These are phyloP conservation scores for Cystobasidium slooffiae DNA, from an alignment of 1,284 basidiomycete species.

Conservation along the genomic window DNA sequence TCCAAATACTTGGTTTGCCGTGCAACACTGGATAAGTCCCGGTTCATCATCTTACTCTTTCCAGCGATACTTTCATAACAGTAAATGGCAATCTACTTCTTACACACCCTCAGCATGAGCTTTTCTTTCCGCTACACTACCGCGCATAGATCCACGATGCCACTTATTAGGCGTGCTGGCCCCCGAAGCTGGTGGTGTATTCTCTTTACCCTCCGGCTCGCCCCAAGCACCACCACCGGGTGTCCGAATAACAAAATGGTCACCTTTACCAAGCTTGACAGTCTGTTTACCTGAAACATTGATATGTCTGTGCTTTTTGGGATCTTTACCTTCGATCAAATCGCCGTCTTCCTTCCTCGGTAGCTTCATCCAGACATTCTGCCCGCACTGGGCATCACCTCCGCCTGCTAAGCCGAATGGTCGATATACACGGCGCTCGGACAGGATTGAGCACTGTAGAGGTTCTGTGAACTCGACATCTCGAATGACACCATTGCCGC, in stretches of 20 bases:
- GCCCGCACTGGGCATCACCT: slow-evolving; percentile 71
- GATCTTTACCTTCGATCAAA: slow-evolving; percentile 40
- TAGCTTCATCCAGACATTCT: slow-evolving; percentile 88
- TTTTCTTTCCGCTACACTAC: slow-evolving; percentile 37
- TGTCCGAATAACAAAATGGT: slow-evolving; percentile 79
- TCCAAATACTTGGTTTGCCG: neutral
- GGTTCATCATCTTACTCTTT: no score
- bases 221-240: slow-evolving; percentile 95
- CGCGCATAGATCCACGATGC: slow-evolving; percentile 21
- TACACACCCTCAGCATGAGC: slow-evolving; percentile 38
- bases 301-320: slow-evolving; percentile 64
- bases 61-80: neutral
- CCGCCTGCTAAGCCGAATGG: slow-evolving; percentile 93
- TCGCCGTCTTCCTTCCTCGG: slow-evolving; percentile 68
- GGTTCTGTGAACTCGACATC: slow-evolving; percentile 80
- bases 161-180: slow-evolving; percentile 23
- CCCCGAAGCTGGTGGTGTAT: slow-evolving; percentile 13
- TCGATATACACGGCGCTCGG: slow-evolving; percentile 79
- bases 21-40: no score
- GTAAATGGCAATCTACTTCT: neutral
- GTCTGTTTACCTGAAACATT: slow-evolving; percentile 93
- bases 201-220: slow-evolving; percentile 50
- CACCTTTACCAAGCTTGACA: slow-evolving; percentile 81
- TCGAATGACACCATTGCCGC: slow-evolving; percentile 85
- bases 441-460: slow-evolving; percentile 29